Evolutionary conservation across 179 eudicot genomes (phyloP).

Genomic region (Patellifolia procumbens): DNA sequence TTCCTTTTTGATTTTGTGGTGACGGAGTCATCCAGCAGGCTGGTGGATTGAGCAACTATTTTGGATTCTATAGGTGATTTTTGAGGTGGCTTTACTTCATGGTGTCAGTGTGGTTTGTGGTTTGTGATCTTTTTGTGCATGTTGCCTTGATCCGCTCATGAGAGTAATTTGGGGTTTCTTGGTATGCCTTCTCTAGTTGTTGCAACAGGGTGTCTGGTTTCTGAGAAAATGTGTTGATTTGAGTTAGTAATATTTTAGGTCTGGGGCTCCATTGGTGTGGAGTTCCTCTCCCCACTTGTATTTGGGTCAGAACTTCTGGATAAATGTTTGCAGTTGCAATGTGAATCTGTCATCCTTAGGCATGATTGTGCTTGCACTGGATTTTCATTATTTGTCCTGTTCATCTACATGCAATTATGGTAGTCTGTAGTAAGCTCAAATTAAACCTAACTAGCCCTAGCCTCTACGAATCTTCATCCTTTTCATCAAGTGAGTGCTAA

Average conservation of each 20-base stretch:
- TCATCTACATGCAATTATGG: background rate
- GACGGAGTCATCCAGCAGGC: too few relatives aligned
- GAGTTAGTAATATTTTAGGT: background rate
- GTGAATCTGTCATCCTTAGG: background rate
- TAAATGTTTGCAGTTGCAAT: background rate
- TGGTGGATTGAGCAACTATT: background rate
- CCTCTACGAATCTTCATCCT: background rate
- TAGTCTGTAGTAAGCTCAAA: background rate
- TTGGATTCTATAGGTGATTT: background rate
- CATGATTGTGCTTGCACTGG: background rate
- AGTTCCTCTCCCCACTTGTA: background rate
- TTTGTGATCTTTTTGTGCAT: background rate
- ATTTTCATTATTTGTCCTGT: background rate
- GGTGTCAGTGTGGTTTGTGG: background rate
- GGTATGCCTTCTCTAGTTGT: background rate
- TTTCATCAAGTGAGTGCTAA: too few relatives aligned
- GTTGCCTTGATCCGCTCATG: background rate
- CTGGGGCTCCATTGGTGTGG: background rate
- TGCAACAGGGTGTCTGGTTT: background rate
- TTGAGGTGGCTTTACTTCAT: background rate
- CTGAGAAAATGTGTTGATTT: background rate
- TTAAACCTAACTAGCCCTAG: background rate
- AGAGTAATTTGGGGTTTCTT: background rate
- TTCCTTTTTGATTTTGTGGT: too few relatives aligned
- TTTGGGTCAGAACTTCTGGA: background rate